Conservation (phyloP, 2,329 filamentous ascomycete genomes). For the Phialemonium atrogriseum region DNA sequence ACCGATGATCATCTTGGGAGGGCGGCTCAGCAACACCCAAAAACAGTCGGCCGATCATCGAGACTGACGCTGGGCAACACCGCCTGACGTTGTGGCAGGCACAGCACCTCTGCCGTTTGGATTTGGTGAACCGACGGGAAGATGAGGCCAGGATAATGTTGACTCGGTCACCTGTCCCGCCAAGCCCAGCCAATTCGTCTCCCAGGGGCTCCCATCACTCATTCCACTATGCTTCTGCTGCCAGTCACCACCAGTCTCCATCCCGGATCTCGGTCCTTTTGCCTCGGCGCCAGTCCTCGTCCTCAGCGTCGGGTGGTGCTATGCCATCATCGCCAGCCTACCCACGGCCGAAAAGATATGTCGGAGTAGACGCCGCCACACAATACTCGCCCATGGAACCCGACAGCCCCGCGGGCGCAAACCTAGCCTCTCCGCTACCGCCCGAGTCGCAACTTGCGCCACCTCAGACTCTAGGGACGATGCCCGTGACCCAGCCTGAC, state of each 20-base stretch:
- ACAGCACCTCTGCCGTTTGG: no score
- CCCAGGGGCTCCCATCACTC: slow-evolving; percentile 30
- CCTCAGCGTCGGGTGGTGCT: slow-evolving; percentile 12
- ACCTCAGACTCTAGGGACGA: no score
- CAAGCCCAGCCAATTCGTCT: slow-evolving; percentile 43
- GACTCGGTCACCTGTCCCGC: slow-evolving; percentile 46
- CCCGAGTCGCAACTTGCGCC: no score
- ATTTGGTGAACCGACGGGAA: slow-evolving; percentile 18
- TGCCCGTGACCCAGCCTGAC: no score
- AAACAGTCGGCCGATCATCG: no score
- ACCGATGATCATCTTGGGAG: no score
- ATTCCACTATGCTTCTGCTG: slow-evolving; percentile 39
- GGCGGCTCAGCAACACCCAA: no score
- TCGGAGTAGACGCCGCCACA: slow-evolving; percentile 37
- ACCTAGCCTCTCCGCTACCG: no score
- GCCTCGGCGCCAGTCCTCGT: slow-evolving; percentile 19
- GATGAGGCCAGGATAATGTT: slow-evolving; percentile 49
- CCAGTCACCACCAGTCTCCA: slow-evolving; percentile 31
- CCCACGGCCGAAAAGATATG: slow-evolving; percentile 30
- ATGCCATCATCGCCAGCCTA: slow-evolving; percentile 10
- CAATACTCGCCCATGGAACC: slow-evolving; percentile 42
- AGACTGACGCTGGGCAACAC: no score
- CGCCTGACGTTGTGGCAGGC: no score
- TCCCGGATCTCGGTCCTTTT: slow-evolving; percentile 31
- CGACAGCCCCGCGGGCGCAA: slow-evolving; percentile 15